Conservation (phyloP, 1,284 basidiomycete species). For the Pseudozyma flocculosa region DNA sequence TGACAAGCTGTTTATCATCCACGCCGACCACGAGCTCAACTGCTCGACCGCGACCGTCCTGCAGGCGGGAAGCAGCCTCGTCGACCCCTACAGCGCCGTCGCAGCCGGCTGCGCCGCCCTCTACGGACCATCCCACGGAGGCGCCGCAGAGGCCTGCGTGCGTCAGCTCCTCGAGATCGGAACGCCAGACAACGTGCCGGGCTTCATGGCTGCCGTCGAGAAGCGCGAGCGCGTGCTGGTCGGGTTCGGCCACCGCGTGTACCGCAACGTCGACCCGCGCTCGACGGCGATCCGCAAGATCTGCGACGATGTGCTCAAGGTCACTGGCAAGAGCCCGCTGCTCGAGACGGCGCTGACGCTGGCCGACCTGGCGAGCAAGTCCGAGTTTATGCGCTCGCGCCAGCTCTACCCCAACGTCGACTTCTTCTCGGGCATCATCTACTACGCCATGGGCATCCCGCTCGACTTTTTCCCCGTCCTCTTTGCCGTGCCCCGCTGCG, state of each 20-base stretch:
- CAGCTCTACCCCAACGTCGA: slow-evolving; percentile 13
- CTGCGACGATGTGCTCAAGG: slow-evolving; percentile 70
- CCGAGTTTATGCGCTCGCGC: slow-evolving; percentile 67
- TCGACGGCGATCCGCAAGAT: slow-evolving; percentile 83
- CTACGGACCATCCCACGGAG: slow-evolving; percentile 73
- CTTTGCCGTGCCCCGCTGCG: slow-evolving; percentile 82
- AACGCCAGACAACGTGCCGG: slow-evolving; percentile 6
- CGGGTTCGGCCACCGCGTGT: slow-evolving; percentile 74
- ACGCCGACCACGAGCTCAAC: slow-evolving; percentile 79
- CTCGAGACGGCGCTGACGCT: slow-evolving; percentile 82
- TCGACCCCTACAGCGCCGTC: slow-evolving; percentile 81
- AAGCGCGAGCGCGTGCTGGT: slow-evolving; percentile 78
- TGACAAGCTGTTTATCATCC: slow-evolving; percentile 79
- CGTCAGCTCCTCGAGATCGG: slow-evolving; percentile 7
- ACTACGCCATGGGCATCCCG: slow-evolving; percentile 84
- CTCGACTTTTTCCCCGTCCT: slow-evolving; percentile 86
- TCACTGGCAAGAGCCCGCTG: slow-evolving; percentile 74
- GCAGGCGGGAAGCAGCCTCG: slow-evolving; percentile 81
- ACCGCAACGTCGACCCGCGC: slow-evolving; percentile 68
- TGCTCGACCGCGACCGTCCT: slow-evolving; percentile 73
- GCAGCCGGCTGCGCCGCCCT: slow-evolving; percentile 13
- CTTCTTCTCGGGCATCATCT: slow-evolving; percentile 67
- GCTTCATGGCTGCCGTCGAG: slow-evolving; percentile 70
- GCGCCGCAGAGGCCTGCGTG: slow-evolving; percentile 15
- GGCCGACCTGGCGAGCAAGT: slow-evolving; percentile 81